Evolutionary conservation across 345 rosid genomes (phyloP).

Genomic region (Clausena lansium): DNA sequence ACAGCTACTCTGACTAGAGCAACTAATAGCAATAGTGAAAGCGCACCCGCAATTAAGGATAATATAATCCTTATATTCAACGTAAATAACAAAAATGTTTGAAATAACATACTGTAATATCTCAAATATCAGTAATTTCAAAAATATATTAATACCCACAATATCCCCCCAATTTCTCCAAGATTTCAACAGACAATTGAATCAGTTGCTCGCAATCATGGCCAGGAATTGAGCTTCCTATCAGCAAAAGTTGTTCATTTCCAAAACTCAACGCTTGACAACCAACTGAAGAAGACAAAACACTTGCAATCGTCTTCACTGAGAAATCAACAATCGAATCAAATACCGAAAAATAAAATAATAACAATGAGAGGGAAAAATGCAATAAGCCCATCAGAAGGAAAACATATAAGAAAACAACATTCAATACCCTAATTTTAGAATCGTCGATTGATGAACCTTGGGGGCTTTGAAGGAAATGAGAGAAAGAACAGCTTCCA

Average conservation of each 20-base stretch:
- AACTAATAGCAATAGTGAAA: conserved; percentile 33
- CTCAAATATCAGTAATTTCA: neutral
- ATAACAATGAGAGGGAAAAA: too few relatives aligned
- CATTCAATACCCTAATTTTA: neutral
- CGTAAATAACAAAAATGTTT: neutral
- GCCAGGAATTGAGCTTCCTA: conserved; percentile 51
- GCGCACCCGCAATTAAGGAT: conserved; percentile 32
- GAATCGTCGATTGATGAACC: conserved; percentile 27
- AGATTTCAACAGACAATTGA: conserved; percentile 35
- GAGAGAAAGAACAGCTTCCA: conserved; percentile 61
- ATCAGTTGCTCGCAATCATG: conserved; percentile 43
- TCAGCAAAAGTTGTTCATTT: conserved; percentile 42
- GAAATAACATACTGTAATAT: neutral
- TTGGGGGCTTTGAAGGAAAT: conserved; percentile 72
- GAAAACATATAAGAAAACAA: neutral
- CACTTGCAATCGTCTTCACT: conserved; percentile 53
- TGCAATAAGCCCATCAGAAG: neutral
- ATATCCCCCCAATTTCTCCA: conserved; percentile 38
- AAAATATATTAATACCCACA: conserved; percentile 32
- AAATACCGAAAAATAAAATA: conserved; percentile 54
- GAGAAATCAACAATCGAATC: conserved; percentile 49
- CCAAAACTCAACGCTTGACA: conserved; percentile 38
- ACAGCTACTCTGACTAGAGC: conserved; percentile 53
- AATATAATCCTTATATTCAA: neutral
- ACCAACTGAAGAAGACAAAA: conserved; percentile 47